Evolutionary conservation across 2,329 filamentous ascomycete genomes (phyloP), one percentile per base, ranked within the genome.

Genomic region (Paraphoma sp.): DNA sequence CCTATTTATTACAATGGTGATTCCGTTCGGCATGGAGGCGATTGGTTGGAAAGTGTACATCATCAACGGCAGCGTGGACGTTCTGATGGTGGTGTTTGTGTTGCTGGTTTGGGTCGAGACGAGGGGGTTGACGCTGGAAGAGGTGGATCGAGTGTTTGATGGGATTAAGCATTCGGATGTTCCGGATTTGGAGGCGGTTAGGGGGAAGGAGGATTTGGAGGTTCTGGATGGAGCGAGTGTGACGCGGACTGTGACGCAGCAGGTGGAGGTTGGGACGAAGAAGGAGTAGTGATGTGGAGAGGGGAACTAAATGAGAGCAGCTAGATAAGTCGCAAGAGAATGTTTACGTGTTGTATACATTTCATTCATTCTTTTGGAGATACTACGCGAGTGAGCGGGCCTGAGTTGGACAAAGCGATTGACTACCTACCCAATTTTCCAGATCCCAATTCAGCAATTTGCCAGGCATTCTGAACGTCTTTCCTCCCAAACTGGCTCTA

Each of bases 1-100:
- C 3, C 64, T 79, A 5, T 64, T 64, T 33, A 54, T 64, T 9
- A 56, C 57, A 1, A 79, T 78, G 56, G 73, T 78, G 30, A 78
- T 81, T 68, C 68, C 67, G 5, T 65, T 67, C 48, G 66, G 63
- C 4, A 56, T 71, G 51, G 54, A 51, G 17, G 54, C 54, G 0
- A 67, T 71, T 18, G 57, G 64, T 8, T 72, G 65, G 65, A 63
- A 60, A 43, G 58, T 64, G 23, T 72, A 69, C 53, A 59, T 69
- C 18, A 59, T 70, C 49, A 69, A 69, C 38, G 53, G 52, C 5
- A 59, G 56, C 16, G 36, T 59, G 5, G 56, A 63, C 46, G 57
- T 63, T 11, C 23, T 65, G 18, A 54, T 63, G 43, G 55, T 65
- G 23, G 57, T 71, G 5, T 69, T 80, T 33, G 80, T 82, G 30